These are phyloP conservation scores for Rauvolfia tetraphylla DNA, from an alignment of 257 asterid genomes.

Conservation along the genomic window DNA sequence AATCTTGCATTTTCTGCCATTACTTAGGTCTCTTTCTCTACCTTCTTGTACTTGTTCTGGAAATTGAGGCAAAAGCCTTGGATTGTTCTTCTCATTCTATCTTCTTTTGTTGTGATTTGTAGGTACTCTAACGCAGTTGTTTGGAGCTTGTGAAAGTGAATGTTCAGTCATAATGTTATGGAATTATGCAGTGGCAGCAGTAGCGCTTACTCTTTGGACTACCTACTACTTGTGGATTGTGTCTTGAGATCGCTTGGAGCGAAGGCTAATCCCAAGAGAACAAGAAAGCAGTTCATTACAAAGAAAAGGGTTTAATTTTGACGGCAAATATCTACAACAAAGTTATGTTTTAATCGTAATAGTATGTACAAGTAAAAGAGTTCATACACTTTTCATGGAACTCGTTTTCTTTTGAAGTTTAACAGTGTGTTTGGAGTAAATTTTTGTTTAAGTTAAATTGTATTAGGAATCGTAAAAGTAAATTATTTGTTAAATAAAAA, in stretches of 20 bases:
- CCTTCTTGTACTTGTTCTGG: neutral
- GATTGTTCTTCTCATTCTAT: too few relatives aligned
- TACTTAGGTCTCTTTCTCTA: too few relatives aligned
- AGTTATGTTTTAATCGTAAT: too few relatives aligned
- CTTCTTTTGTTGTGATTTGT: neutral
- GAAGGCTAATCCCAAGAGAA: neutral
- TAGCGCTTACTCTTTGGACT: conserved; percentile 29
- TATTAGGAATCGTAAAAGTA: too few relatives aligned
- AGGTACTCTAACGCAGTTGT: conserved; percentile 33
- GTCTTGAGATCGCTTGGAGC: neutral
- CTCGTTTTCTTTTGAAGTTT: too few relatives aligned
- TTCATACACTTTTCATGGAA: too few relatives aligned
- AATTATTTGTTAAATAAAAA: too few relatives aligned
- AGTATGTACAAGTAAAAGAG: too few relatives aligned
- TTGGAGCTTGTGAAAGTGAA: conserved; percentile 32
- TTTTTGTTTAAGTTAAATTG: too few relatives aligned
- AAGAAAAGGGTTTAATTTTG: too few relatives aligned
- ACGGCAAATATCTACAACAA: too few relatives aligned
- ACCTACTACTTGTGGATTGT: conserved; percentile 31
- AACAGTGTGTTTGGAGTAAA: too few relatives aligned
- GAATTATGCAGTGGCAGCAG: conserved; percentile 27
- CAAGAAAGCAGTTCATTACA: neutral
- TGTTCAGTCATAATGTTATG: conserved; percentile 32
- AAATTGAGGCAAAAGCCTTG: neutral
- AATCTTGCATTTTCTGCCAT: neutral